phyloP scores from a whole-genome alignment of 129 eudicot genomes.

The Scalesia atractyloides region DNA sequence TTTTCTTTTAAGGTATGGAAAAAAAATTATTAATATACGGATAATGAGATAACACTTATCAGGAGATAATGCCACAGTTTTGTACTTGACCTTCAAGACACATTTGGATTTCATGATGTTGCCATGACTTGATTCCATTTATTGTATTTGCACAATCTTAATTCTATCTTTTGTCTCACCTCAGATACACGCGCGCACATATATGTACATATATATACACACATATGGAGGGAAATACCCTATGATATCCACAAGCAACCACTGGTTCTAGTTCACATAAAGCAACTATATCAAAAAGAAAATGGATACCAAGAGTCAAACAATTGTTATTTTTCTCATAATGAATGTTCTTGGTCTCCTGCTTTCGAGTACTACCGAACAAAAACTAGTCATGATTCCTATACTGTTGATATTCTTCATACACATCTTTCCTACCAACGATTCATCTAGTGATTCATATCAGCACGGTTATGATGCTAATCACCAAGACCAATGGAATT shows the following conservation, averaged over 20 bases:
- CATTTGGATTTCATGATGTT: conserved; percentile 14
- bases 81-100: neutral
- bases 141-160: conserved; percentile 1
- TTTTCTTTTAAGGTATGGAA: no score
- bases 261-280: neutral
- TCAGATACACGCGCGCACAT: neutral
- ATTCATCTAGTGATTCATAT: neutral
- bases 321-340: conserved; percentile 21
- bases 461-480: neutral
- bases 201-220: no score
- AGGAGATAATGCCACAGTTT: neutral
- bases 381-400: conserved; percentile 29
- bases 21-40: no score
- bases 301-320: conserved; percentile 15
- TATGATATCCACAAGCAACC: neutral
- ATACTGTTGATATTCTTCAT: conserved; percentile 26
- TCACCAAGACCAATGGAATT: neutral
- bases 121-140: conserved; percentile 13
- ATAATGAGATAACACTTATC: no score
- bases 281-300: neutral
- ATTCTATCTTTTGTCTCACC: conserved; percentile 1
- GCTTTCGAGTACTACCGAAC: conserved; percentile 2
- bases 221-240: neutral
- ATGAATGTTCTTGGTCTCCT: conserved; percentile 14
- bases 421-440: conserved; percentile 26